Evolutionary conservation across 192 early-diverging fungal species (phyloP), one percentile per base, ranked within the genome.

Genomic region (Gaertneriomyces semiglobifer): DNA sequence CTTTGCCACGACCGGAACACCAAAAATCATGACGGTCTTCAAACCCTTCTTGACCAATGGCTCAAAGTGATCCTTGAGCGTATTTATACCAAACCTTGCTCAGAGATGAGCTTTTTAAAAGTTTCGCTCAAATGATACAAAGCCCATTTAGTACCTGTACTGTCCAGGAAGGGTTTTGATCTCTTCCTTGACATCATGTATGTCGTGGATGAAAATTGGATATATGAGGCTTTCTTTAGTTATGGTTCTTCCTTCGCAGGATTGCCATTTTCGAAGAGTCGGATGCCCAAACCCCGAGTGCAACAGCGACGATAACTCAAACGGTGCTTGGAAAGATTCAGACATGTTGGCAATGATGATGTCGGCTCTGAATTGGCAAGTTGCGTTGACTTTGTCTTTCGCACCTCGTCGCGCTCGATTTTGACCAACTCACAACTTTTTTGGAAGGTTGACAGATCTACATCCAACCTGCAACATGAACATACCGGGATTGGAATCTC

Each of bases 161-260:
- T 93, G 90, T 58, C 88, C 89, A 25, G 96, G 96, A 66, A 99
- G 79, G 9, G 92, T 85, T 11, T 76, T 62, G 72, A 99, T 93
- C 54, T 85, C 81, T 47, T 87, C 88, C 56, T 77, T 80, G n/a
- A 79, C 84, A 62, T 94, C 82, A 25, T 80, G 65, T 58, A 88
- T 83, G 78, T 94, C 93, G 46, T 84, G 88, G 66, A 99, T 87
- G 75, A 99, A 99, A 69, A 99, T 84, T 25, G 96, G 96, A 78
- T 88, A 97, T 80, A 97, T 90, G 52, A 99, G 84, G 61, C 86
- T 79, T 44, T 75, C 69, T 73, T 90, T 88, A 39, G 87, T 87
- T 16, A 84, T 33, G 11, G 46, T 52, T 18, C 47, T 42, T 46
- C 70, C 74, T n/a, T 52, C 64, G 6, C 19, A 8, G 11, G 58